Evolutionary conservation across 129 eudicot species (phyloP).

Genomic region (Lactuca sativa): DNA sequence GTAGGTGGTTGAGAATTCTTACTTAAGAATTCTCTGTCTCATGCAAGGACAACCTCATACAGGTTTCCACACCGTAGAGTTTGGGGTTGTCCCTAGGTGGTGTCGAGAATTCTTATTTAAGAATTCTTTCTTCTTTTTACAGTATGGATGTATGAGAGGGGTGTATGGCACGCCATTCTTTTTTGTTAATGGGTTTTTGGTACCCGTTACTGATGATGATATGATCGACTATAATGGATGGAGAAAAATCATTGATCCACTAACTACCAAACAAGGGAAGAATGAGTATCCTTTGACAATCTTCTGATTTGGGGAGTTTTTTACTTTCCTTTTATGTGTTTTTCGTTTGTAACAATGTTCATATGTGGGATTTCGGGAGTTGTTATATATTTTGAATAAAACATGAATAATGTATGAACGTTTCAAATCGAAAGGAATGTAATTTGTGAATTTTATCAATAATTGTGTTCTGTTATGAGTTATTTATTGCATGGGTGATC

Average conservation of each 20-base stretch:
- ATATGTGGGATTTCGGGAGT: not conserved
- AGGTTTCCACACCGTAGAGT: not conserved
- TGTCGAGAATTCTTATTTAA: not conserved
- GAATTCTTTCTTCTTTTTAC: constrained; percentile 19
- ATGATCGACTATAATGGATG: constrained; percentile 53
- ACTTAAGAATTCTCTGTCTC: too few relatives aligned
- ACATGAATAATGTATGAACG: not conserved
- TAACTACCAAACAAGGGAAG: constrained; percentile 28
- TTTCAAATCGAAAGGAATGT: not conserved
- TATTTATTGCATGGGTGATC: not conserved
- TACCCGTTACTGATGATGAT: constrained; percentile 53
- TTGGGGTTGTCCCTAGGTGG: not conserved
- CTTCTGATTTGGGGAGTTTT: constrained; percentile 14
- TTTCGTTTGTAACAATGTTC: constrained; percentile 4
- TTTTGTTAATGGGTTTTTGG: constrained; percentile 73
- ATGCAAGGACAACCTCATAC: not conserved
- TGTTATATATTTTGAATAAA: constrained; percentile 28
- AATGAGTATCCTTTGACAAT: constrained; percentile 6
- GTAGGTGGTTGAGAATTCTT: too few relatives aligned
- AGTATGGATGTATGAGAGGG: constrained; percentile 92
- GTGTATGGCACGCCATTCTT: constrained; percentile 85
- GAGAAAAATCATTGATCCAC: constrained; percentile 71
- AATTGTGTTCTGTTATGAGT: not conserved
- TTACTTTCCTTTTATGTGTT: not conserved
- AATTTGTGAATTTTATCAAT: not conserved